These are phyloP conservation scores for Agrostemma githago DNA, from an alignment of 148 eudicot species.

Conservation along the genomic window DNA sequence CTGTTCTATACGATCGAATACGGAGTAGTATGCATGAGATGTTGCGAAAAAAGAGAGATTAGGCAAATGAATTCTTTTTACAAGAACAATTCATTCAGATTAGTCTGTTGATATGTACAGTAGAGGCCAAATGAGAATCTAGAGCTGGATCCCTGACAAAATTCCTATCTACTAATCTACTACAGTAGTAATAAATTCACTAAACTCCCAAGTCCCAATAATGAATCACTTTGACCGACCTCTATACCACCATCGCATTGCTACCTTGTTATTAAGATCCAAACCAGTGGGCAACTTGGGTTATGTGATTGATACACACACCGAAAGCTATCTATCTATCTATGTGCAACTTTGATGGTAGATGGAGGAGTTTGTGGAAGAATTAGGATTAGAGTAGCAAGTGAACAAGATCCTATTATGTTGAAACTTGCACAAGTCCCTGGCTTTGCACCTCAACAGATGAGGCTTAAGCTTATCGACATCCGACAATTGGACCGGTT, in stretches of 20 bases:
- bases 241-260: too few species aligned
- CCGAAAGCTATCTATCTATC: background rate
- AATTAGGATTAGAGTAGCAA: slow-evolving; percentile 14
- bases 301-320: too few species aligned
- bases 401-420: slow-evolving; percentile 26
- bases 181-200: background rate
- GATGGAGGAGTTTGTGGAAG: background rate
- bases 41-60: background rate
- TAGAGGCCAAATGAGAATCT: background rate
- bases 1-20: too few species aligned
- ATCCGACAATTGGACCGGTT: slow-evolving; percentile 62
- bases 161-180: slow-evolving; percentile 7
- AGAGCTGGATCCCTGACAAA: slow-evolving; percentile 17
- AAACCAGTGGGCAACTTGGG: too few species aligned
- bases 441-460: slow-evolving; percentile 33
- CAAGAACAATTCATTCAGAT: background rate
- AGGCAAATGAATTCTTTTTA: background rate
- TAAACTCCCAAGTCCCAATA: too few species aligned
- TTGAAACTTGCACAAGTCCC: slow-evolving; percentile 31
- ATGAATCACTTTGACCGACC: too few species aligned
- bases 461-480: slow-evolving; percentile 59
- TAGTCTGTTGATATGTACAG: slow-evolving; percentile 8
- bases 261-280: too few species aligned
- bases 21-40: too few species aligned
- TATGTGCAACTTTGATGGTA: slow-evolving; percentile 29